Percentiles rank a stretch among this genome's conserved stretches.
Evolutionary conservation across 495 filamentous ascomycete species (phyloP).

Genomic region (Aspergillus haitiensis): DNA sequence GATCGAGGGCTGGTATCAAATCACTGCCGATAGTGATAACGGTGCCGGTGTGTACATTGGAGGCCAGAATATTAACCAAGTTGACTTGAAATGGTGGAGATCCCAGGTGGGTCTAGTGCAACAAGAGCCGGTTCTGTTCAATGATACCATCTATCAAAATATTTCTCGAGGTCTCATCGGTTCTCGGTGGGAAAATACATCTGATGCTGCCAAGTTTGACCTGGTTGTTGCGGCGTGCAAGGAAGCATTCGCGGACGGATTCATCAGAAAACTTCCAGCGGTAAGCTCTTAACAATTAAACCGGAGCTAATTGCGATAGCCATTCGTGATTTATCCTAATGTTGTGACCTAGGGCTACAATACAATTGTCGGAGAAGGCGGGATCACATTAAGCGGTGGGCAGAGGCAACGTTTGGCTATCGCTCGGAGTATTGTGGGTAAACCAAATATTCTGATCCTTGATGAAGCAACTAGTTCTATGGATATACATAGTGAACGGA

Average conservation of each 20-base stretch:
- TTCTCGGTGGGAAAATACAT: slow-evolving; percentile 54
- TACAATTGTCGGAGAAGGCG: slow-evolving; percentile 39
- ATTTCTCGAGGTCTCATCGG: slow-evolving; percentile 63
- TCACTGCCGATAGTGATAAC: slow-evolving; percentile 19
- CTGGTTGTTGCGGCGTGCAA: slow-evolving; percentile 30
- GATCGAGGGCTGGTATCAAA: slow-evolving; percentile 61
- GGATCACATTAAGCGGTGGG: slow-evolving; percentile 39
- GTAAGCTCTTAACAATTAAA: slow-evolving; percentile 15
- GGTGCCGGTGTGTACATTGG: slow-evolving; percentile 52
- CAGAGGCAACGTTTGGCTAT: slow-evolving; percentile 65
- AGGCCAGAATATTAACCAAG: slow-evolving; percentile 46
- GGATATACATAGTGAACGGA: slow-evolving; percentile 47
- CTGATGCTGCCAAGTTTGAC: slow-evolving; percentile 51
- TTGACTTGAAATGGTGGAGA: slow-evolving; percentile 64
- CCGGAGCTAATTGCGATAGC: not conserved
- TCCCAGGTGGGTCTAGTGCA: slow-evolving; percentile 65
- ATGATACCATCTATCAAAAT: slow-evolving; percentile 65
- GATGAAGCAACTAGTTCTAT: slow-evolving; percentile 55
- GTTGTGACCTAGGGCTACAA: slow-evolving; percentile 30
- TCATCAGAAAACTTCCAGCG: slow-evolving; percentile 33
- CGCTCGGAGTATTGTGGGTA: slow-evolving; percentile 74
- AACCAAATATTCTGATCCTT: slow-evolving; percentile 75
- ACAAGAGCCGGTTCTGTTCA: slow-evolving; percentile 72
- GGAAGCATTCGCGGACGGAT: slow-evolving; percentile 34
- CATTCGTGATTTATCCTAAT: not conserved